These are phyloP conservation scores for Calonectria leucothoes DNA, from an alignment of 2,329 filamentous ascomycete species.

Conservation along the genomic window DNA sequence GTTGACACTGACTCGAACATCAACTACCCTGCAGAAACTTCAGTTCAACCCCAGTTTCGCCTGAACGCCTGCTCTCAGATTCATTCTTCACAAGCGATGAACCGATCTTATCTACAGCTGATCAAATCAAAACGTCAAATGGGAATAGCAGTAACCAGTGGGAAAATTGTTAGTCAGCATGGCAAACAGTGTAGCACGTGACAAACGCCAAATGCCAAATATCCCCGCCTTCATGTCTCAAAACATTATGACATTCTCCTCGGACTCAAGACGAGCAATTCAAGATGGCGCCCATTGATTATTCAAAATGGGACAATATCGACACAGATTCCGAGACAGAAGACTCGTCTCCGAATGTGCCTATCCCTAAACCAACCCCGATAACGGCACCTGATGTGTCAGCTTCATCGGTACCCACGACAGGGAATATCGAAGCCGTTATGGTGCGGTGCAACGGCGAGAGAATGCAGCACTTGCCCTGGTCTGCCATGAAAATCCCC, in stretches of 20 bases:
- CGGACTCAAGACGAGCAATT: background rate
- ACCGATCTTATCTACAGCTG: no score
- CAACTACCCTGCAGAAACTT: no score
- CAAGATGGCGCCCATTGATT: background rate
- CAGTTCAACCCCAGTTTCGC: no score
- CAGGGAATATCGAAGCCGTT: conserved; percentile 7
- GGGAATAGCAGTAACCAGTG: no score
- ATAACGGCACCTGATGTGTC: background rate
- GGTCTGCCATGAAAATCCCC: background rate
- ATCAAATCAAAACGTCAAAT: no score
- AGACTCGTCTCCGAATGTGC: background rate
- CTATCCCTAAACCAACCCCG: background rate
- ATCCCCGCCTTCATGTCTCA: background rate
- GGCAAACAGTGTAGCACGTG: background rate
- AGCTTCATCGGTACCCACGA: background rate
- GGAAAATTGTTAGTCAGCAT: background rate
- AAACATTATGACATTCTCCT: background rate
- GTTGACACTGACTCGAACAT: no score
- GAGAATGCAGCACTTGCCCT: conserved; percentile 3
- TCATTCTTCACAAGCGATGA: no score
- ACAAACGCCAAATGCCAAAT: background rate
- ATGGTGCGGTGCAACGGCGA: conserved; percentile 16
- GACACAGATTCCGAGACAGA: background rate
- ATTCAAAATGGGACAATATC: conserved; percentile 6
- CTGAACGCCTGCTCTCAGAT: no score